These are phyloP conservation scores for Coffea eugenioides DNA, from an alignment of 257 asterid species.

Conservation along the genomic window DNA sequence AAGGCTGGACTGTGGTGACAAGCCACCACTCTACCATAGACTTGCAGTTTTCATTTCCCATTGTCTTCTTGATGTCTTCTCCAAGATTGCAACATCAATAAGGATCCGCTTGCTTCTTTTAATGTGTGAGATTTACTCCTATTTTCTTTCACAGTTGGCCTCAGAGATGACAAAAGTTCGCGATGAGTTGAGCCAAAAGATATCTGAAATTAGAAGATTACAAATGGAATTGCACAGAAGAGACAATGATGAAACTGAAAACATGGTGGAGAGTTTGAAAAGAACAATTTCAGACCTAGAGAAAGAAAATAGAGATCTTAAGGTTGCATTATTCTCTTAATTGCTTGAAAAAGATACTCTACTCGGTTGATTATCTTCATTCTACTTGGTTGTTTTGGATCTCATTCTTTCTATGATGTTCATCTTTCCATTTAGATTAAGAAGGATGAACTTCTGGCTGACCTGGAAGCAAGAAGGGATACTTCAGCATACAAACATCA, in stretches of 20 bases:
- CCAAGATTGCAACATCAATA: background rate
- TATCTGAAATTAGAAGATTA: conserved; percentile 57
- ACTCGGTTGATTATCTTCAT: background rate
- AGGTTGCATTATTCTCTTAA: conserved; percentile 44
- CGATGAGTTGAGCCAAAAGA: conserved; percentile 63
- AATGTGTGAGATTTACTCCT: background rate
- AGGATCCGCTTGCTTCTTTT: background rate
- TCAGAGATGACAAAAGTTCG: conserved; percentile 50
- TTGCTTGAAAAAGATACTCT: background rate
- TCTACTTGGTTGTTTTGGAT: conserved; percentile 10
- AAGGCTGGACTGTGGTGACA: background rate
- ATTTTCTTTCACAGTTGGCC: conserved; percentile 42
- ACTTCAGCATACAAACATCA: conserved; percentile 35
- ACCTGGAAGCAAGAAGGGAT: conserved; percentile 48
- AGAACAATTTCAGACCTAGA: conserved; percentile 49
- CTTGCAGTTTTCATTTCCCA: background rate
- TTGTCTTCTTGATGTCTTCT: background rate
- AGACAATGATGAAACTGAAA: conserved; percentile 43
- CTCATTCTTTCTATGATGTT: conserved; percentile 9
- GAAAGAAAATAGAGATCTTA: conserved; percentile 63
- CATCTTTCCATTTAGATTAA: conserved; percentile 60
- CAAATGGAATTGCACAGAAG: conserved; percentile 58
- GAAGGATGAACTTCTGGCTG: conserved; percentile 66
- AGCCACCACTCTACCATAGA: background rate
- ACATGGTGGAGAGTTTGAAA: conserved; percentile 48